These are phyloP conservation scores for Gossypium arboreum DNA, from an alignment of 345 rosid genomes.

Conservation along the genomic window DNA sequence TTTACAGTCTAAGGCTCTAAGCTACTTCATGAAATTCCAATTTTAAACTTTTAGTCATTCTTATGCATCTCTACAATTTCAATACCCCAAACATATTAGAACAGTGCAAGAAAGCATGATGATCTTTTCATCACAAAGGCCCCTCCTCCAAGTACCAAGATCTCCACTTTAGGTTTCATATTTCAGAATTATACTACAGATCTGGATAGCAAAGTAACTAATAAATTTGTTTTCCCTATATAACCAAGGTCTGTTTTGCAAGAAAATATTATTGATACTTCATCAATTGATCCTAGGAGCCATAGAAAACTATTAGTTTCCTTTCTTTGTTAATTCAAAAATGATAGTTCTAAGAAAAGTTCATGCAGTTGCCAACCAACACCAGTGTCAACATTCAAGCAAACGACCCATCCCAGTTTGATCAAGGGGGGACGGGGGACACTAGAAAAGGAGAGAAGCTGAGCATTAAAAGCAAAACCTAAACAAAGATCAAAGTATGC, in stretches of 20 bases:
- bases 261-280: not conserved
- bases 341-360: not conserved
- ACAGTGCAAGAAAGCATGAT: not conserved
- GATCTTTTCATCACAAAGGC: not conserved
- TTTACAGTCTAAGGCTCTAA: not conserved
- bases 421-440: not conserved
- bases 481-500: conserved; percentile 15
- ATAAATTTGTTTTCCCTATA: not conserved
- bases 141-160: conserved; percentile 2
- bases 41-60: not conserved
- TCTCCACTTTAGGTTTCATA: not conserved
- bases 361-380: not conserved
- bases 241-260: not conserved
- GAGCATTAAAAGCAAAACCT: not conserved
- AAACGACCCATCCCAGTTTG: conserved; percentile 3
- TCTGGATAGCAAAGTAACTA: not conserved
- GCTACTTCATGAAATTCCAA: conserved; percentile 1
- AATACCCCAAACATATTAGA: not conserved
- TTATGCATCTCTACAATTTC: not conserved
- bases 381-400: conserved; percentile 5
- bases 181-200: not conserved
- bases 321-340: not conserved
- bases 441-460: not conserved
- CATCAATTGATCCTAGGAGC: not conserved
- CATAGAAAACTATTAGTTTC: not conserved